These are phyloP conservation scores for Lobosporangium transversale DNA, from an alignment of 192 early-diverging fungal species.

Conservation along the genomic window DNA sequence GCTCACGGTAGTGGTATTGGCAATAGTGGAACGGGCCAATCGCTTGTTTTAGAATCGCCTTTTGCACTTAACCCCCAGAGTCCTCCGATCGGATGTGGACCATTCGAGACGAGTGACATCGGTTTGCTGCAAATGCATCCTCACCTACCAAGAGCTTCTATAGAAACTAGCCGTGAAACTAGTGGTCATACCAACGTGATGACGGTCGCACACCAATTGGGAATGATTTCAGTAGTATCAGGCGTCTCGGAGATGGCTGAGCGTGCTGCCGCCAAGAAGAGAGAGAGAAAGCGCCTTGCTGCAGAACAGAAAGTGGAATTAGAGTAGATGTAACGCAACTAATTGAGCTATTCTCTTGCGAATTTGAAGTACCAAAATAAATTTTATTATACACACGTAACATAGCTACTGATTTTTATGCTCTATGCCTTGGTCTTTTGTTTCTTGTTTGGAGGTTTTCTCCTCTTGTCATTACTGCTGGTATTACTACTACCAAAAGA, in stretches of 20 bases:
- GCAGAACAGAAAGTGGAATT: constrained; percentile 16
- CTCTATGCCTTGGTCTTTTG: no score
- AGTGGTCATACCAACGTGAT: constrained; percentile 42
- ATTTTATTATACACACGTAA: no score
- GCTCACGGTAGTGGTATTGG: not conserved
- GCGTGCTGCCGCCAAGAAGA: constrained; percentile 48
- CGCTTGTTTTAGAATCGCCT: constrained; percentile 21
- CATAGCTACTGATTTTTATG: no score
- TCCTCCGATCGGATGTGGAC: not conserved
- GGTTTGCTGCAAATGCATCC: constrained; percentile 37
- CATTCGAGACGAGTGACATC: constrained; percentile 11
- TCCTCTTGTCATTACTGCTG: no score
- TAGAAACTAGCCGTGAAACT: constrained; percentile 25
- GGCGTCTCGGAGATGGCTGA: constrained; percentile 36
- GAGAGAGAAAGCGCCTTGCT: constrained; percentile 24
- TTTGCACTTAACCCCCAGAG: constrained; percentile 35
- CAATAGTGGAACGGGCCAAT: not conserved
- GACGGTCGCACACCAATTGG: constrained; percentile 50
- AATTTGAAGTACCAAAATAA: no score
- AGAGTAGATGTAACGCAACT: not conserved
- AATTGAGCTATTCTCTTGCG: no score
- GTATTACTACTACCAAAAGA: no score
- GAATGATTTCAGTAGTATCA: constrained; percentile 42
- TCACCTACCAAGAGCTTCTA: constrained; percentile 26
- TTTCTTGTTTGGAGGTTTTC: no score